Base-by-base conservation (phyloP, 2,329 filamentous ascomycete genomes). In the Fusarium ambrosium region DNA sequence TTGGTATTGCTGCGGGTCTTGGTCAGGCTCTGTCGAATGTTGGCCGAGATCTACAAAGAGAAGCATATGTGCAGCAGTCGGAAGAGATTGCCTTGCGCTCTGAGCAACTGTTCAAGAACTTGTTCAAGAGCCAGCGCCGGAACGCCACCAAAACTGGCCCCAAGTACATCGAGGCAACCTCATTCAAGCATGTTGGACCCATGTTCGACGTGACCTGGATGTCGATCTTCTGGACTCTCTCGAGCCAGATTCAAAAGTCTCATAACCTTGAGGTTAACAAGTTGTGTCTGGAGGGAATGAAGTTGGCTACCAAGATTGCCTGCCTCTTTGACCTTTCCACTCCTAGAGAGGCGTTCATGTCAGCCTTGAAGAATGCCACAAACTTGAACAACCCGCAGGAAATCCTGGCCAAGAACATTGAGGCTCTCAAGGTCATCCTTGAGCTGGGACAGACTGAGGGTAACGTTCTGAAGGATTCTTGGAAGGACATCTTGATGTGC, bases 191-290 rank as follows among this genome's bases (percentile, higher is more conserved):
- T 82, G 94, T 98, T 60, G 97, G 97, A 0, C 95, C 97, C 1
- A 99, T 99, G 97, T 98, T 99, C 80, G 95, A 98, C 79, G 95
- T 98, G 27, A 97, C 95, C 0, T 99, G 97, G 97, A 99, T 98
- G 96, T 98, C 96, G 11, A 97, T 98, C 83, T 93, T 99, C 79
- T 98, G 96, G 6, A 95, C 95, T 0, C 89, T 99, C 29, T 98
- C 96, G 2, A 95, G 94, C 61, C 94, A 97, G 77, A 95, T 97
- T 81, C 97, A 98, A 78, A 95, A 98, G 80, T 93, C 94, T 0
- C 94, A 97, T 77, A 98, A 98, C 79, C 87, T 98, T 6, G 95
- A 98, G 76, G 94, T 97, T 18, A 95, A 98, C 82, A 95, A 92
- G 80, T 85, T 98, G 8, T 99, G 97, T 79, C 93, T 99, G 79